Percentiles rank a stretch among this genome's conserved stretches.
phyloP scores from a whole-genome alignment of 139 green algal species.

The Coccomyxa sp. region DNA sequence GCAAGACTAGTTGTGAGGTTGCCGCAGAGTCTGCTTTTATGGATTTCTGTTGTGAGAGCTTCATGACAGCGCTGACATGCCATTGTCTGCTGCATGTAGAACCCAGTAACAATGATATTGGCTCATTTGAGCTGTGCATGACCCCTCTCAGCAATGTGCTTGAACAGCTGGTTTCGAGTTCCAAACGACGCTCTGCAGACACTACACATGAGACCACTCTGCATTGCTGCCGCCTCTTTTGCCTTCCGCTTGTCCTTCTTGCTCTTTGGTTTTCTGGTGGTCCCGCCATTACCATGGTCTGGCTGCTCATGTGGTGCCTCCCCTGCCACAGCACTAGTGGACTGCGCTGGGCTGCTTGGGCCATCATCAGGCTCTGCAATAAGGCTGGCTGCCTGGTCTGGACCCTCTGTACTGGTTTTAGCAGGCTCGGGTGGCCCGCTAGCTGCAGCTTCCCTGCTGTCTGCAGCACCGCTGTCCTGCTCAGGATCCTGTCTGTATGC shows the following conservation, averaged over 20 bases:
- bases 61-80: background rate
- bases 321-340: background rate
- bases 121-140: constrained; percentile 4
- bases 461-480: background rate
- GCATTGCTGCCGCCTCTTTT: background rate
- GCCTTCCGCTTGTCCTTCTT: background rate
- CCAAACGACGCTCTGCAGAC: background rate
- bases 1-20: background rate
- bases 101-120: constrained; percentile 2
- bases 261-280: background rate
- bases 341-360: background rate
- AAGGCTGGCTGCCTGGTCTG: background rate
- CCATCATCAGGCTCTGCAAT: background rate
- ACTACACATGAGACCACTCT: background rate
- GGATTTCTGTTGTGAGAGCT: background rate
- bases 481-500: background rate
- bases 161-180: constrained; percentile 9
- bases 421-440: background rate
- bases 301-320: no score
- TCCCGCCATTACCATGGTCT: background rate
- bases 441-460: background rate
- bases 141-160: constrained; percentile 1
- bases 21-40: background rate
- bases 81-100: background rate
- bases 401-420: background rate